Conservation (phyloP, 1,284 basidiomycete species). For the Sporisorium scitamineum region DNA sequence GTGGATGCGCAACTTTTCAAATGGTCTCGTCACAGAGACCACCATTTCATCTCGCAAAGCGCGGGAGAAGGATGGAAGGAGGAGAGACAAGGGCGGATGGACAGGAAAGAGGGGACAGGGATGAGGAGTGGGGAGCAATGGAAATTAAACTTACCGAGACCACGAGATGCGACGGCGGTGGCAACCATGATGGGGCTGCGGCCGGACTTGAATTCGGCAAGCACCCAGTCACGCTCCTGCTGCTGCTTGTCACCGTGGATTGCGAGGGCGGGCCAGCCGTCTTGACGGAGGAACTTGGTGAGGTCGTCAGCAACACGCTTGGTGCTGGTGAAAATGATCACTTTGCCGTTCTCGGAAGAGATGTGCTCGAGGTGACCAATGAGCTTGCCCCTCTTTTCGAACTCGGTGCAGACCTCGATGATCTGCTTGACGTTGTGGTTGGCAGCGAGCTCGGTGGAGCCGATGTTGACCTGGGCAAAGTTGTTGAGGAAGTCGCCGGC, state of each 20-base stretch:
- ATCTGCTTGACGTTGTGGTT: conserved; percentile 97
- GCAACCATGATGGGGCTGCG: conserved; percentile 97
- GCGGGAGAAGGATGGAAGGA: conserved; percentile 1
- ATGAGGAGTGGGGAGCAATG: background rate
- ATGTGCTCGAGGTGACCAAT: conserved; percentile 98
- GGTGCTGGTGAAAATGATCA: conserved; percentile 97
- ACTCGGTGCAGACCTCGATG: conserved; percentile 96
- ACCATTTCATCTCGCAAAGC: conserved; percentile 11
- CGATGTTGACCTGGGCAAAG: conserved; percentile 98
- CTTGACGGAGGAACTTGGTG: conserved; percentile 76
- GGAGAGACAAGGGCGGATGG: background rate
- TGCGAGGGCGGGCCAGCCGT: conserved; percentile 96
- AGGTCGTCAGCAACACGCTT: conserved; percentile 98
- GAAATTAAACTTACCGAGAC: conserved; percentile 87
- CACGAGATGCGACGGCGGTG: conserved; percentile 87
- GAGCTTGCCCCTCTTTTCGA: conserved; percentile 95
- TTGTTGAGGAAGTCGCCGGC: conserved; percentile 95
- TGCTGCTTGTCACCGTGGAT: conserved; percentile 97
- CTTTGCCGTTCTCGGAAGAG: conserved; percentile 95
- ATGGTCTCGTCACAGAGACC: conserved; percentile 2
- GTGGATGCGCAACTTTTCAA: conserved; percentile 6
- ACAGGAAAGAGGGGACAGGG: conserved; percentile 1
- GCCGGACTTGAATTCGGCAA: conserved; percentile 97
- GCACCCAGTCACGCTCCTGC: conserved; percentile 95
- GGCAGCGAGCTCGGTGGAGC: conserved; percentile 96